These are phyloP conservation scores for Suhomyces pyralidae DNA, from an alignment of 805 yeast genomes.

Conservation along the genomic window DNA sequence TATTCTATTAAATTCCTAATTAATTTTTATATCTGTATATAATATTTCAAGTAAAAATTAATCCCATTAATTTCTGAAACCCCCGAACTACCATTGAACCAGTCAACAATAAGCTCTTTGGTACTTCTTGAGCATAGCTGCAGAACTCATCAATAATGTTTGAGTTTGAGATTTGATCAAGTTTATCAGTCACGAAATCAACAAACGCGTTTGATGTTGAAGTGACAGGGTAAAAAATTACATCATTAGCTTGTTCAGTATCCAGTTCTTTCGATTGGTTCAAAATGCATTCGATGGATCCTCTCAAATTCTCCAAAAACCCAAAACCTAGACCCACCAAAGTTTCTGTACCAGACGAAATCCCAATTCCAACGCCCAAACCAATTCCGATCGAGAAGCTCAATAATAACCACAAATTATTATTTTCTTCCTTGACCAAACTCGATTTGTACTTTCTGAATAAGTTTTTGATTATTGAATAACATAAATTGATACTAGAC, in stretches of 20 bases:
- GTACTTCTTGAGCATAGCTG: not conserved
- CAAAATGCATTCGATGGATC: not conserved
- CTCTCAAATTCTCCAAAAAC: not conserved
- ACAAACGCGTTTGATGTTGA: not conserved
- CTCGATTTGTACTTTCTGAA: slow-evolving; percentile 3
- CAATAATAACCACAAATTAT: slow-evolving; percentile 24
- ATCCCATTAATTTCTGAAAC: slow-evolving; percentile 18
- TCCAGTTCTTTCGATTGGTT: not conserved
- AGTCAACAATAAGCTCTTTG: slow-evolving; percentile 3
- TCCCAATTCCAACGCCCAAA: slow-evolving; percentile 24
- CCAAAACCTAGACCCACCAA: slow-evolving; percentile 9
- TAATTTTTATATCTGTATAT: slow-evolving; percentile 2
- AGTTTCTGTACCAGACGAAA: slow-evolving; percentile 24
- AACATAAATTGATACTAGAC: slow-evolving; percentile 16
- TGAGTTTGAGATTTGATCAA: slow-evolving; percentile 2
- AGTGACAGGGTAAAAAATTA: not conserved
- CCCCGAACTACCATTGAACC: slow-evolving; percentile 20
- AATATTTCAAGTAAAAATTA: slow-evolving; percentile 1
- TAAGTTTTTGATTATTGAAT: slow-evolving; percentile 12
- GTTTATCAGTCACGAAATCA: not conserved
- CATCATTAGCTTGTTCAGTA: not conserved
- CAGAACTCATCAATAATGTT: not conserved
- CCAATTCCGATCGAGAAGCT: slow-evolving; percentile 39
- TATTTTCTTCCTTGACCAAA: slow-evolving; percentile 5
- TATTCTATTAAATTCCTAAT: slow-evolving; percentile 1